phyloP scores from a whole-genome alignment of 2,329 filamentous ascomycete genomes.

The Phoma sp. region DNA sequence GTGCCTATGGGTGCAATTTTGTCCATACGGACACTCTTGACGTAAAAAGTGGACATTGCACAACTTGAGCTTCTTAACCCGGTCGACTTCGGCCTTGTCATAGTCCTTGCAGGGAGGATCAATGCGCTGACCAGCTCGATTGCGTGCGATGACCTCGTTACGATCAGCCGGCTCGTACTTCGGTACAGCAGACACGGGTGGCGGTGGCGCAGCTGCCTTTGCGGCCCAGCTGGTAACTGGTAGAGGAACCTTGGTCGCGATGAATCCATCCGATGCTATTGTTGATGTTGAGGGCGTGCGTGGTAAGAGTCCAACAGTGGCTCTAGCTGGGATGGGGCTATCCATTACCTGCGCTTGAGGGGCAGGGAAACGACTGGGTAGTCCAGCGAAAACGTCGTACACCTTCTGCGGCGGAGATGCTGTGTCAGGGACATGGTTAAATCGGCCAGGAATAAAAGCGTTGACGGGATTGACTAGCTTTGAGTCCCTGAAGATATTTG shows the following conservation, averaged over 20 bases:
- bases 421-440: conserved; percentile 1
- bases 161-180: conserved; percentile 34
- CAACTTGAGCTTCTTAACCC: conserved; percentile 66
- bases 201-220: conserved; percentile 44
- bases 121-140: conserved; percentile 65
- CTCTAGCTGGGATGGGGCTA: conserved; percentile 23
- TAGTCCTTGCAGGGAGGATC: conserved; percentile 58
- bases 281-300: conserved; percentile 41
- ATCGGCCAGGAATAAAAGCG: conserved; percentile 1
- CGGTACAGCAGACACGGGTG: conserved; percentile 28
- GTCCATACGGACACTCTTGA: conserved; percentile 61
- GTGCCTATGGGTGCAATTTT: conserved; percentile 62
- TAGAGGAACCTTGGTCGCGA: conserved; percentile 15
- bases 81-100: conserved; percentile 62
- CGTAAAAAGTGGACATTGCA: conserved; percentile 68
- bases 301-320: conserved; percentile 17
- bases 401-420: conserved; percentile 14
- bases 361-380: conserved; percentile 37
- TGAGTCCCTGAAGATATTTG: conserved; percentile 59
- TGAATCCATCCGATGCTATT: conserved; percentile 29
- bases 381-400: conserved; percentile 30
- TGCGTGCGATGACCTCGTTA: conserved; percentile 57
- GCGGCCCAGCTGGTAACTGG: conserved; percentile 39
- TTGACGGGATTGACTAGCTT: conserved; percentile 48
- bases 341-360: conserved; percentile 22